Evolutionary conservation across 2,329 filamentous ascomycete genomes (phyloP), one percentile per base, ranked within the genome.

Genomic region (Paecilomyces variotii): DNA sequence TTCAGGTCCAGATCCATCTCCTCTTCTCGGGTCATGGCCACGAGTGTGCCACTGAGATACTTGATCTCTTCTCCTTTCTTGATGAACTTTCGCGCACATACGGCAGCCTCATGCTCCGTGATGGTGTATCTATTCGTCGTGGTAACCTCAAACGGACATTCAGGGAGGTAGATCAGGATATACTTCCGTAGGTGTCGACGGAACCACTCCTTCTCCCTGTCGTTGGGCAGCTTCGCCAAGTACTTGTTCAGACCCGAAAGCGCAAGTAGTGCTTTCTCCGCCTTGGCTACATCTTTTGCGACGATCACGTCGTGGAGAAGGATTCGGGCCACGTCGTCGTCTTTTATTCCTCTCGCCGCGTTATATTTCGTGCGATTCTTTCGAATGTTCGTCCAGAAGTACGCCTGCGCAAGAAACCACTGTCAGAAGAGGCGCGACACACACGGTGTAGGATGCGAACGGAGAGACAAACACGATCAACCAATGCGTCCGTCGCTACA

Each of bases 61-160:
- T 92, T 96, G 76, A 99, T 87, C 45, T 87, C 84, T 70, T 97
- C 90, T 61, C 92, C 90, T 64, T 86, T 88, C 65, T 83, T 86
- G 68, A 97, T 94, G 57, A 83, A 83, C 61, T 84, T 86, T 51
- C 94, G 84, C 9, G 95, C 93, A 2, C 88, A 89, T 53, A 97
- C 84, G 24, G 90, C 87, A 10, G 94, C 94, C 74, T 99, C 94
- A 63, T 95, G 90, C 30, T 87, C 90, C 57, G 86, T 87, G 63
- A 97, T 92, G 4, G 91, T 96, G 76, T 97, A 99, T 57, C 94
- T 87, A 72, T 97, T 97, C 35, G 94, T 97, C 2, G 86, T 89
- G 19, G 89, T 88, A 65, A 99, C 91, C 73, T 99, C 94, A 76
- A 94, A 97, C 0, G 93, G 90, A 68, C 91, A 97, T 66, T 97